Evolutionary conservation across 495 filamentous ascomycete genomes (phyloP), one percentile per base, ranked within the genome.

Genomic region (Lophiotrema nucula): DNA sequence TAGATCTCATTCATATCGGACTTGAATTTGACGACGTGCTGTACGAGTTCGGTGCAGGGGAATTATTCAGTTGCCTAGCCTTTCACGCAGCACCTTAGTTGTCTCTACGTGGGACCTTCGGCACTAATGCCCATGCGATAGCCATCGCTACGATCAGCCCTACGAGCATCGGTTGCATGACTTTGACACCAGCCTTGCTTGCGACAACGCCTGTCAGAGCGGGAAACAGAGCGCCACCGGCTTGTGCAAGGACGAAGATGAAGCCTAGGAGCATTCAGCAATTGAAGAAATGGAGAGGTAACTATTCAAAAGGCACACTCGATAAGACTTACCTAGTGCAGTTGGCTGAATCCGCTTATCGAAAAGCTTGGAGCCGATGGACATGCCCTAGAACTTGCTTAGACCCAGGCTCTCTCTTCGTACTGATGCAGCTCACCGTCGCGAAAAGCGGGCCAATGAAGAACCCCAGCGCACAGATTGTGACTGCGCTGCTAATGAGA

Each of bases 231-330:
- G 64, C 33, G 11, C 64, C 64, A 8, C 60, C 64, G 18, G 64
- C 59, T 45, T 67, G 64, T 1, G 64, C 64, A 22, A 67, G 46
- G 6, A 67, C 64, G 38, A 64, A 64, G n/a, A 64, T 39, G 15
- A 67, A 38, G 35, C 60, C 60, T 37, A 47, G 28, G 31, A 8
- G n/a, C 8, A 8, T 8, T 35, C n/a, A 35, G 2, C 42, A 46
- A 18, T n/a, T n/a, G n/a, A n/a, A n/a, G n/a, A n/a, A n/a, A n/a
- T n/a, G n/a, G n/a, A n/a, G n/a, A n/a, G n/a, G 23, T 13, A 23
- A 15, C 42, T 19, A 19, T 18, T 46, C 13, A 46, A 3, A 46
- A 13, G n/a, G 2, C n/a, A n/a, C n/a, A n/a, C 16, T 23, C 10
- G 16, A 31, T 10, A 2, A 12, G 4, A 44, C 54, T 22, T 56